These are phyloP conservation scores for Eutrema japonicum DNA, from an alignment of 345 rosid genomes.

Conservation along the genomic window DNA sequence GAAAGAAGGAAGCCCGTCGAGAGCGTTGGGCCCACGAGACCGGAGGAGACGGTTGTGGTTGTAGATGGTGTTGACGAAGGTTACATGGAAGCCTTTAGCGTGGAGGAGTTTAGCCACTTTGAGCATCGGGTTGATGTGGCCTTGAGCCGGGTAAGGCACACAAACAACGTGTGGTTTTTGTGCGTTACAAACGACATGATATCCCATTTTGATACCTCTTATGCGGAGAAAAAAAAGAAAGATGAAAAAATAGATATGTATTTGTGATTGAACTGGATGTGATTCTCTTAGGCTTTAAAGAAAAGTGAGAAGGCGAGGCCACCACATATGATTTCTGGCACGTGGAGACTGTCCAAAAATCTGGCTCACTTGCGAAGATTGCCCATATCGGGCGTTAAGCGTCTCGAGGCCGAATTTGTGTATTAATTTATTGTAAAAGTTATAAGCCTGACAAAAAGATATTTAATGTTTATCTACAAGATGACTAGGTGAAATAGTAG, in stretches of 20 bases:
- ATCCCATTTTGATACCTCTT: neutral
- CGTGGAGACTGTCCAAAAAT: neutral
- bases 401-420: conserved; percentile 6
- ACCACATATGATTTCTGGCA: neutral
- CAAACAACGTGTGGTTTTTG: conserved; percentile 19
- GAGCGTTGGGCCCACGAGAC: conserved; percentile 40
- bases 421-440: neutral
- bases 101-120: conserved; percentile 27
- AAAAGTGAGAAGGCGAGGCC: neutral
- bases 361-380: neutral
- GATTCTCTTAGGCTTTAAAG: neutral
- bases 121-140: conserved; percentile 28
- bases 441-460: neutral
- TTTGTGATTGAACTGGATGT: neutral
- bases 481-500: neutral
- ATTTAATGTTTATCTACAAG: neutral
- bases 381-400: neutral
- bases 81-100: conserved; percentile 46
- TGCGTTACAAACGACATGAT: neutral
- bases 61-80: conserved; percentile 51
- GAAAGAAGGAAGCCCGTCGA: conserved; percentile 43
- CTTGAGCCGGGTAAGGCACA: conserved; percentile 24
- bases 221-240: neutral
- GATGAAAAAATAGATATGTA: neutral
- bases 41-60: conserved; percentile 46